Evolutionary conservation across 164 flowering plant species (phyloP).

Genomic region (Nelumbo lutea): DNA sequence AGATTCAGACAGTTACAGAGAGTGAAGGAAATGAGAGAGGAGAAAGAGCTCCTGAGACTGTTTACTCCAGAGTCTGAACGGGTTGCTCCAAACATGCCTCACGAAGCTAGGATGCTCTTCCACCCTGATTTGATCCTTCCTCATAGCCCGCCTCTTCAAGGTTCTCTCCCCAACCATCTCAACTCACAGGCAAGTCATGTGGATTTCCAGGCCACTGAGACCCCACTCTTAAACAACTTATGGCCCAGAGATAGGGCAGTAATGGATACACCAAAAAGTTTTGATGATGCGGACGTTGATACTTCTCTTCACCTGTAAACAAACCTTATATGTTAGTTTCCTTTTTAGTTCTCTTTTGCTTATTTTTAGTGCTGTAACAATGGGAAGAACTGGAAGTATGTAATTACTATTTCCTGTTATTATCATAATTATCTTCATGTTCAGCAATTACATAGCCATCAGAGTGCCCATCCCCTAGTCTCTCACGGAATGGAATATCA

Average conservation of each 20-base stretch:
- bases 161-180: slow-evolving; percentile 11
- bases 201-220: slow-evolving; percentile 13
- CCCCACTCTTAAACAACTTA: slow-evolving; percentile 13
- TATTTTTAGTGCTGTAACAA: slow-evolving; percentile 21
- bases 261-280: slow-evolving; percentile 16
- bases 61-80: slow-evolving; percentile 30
- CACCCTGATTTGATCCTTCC: slow-evolving; percentile 26
- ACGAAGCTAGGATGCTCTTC: slow-evolving; percentile 20
- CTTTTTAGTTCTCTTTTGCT: slow-evolving; percentile 8
- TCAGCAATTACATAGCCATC: slow-evolving; percentile 33
- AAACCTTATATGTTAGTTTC: slow-evolving; percentile 18
- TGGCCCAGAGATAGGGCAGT: slow-evolving; percentile 15
- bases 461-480: slow-evolving; percentile 27
- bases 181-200: slow-evolving; percentile 10
- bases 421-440: slow-evolving; percentile 28
- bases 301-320: slow-evolving; percentile 67
- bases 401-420: slow-evolving; percentile 26
- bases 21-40: slow-evolving; percentile 48
- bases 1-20: slow-evolving; percentile 40
- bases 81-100: slow-evolving; percentile 4
- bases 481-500: slow-evolving; percentile 24
- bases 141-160: slow-evolving; percentile 10
- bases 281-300: slow-evolving; percentile 45
- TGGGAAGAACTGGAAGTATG: slow-evolving; percentile 13
- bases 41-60: slow-evolving; percentile 37